Percentiles rank a stretch among this genome's conserved stretches.
Conservation (phyloP, 441 rosid species). For the Populus tomentosa region DNA sequence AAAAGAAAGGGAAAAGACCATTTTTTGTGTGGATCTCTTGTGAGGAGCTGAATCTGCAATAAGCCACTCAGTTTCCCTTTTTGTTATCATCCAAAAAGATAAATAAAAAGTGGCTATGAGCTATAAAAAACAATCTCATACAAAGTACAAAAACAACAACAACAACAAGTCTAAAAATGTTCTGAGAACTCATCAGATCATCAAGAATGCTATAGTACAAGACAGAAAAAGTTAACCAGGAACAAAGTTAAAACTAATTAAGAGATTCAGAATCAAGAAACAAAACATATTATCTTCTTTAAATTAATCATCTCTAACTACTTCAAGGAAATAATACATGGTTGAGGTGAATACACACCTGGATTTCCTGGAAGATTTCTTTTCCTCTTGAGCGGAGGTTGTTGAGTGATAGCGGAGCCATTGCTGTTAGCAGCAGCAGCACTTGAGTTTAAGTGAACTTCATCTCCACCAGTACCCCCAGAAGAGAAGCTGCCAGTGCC, state of each 20-base stretch:
- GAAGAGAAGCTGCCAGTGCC: constrained; percentile 39
- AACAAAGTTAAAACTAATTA: not conserved
- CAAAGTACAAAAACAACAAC: not conserved
- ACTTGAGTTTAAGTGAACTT: constrained; percentile 21
- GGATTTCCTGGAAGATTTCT: constrained; percentile 58
- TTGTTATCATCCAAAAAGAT: constrained; percentile 17
- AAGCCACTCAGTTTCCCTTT: constrained; percentile 6
- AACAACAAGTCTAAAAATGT: not conserved
- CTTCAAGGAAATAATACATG: not conserved
- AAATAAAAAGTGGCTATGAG: not conserved
- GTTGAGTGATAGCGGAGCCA: constrained; percentile 29
- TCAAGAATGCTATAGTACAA: not conserved
- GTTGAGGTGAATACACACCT: constrained; percentile 19
- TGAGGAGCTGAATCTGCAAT: constrained; percentile 9
- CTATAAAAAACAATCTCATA: not conserved
- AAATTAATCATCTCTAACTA: not conserved
- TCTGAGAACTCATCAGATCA: not conserved
- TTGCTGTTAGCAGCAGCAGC: constrained; percentile 14
- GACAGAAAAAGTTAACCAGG: not conserved
- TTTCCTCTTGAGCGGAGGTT: constrained; percentile 36
- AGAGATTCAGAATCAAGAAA: not conserved
- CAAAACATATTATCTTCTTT: not conserved
- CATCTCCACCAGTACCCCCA: constrained; percentile 19
- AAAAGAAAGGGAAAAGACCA: not conserved
- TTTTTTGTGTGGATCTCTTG: not conserved